A percentile compares a stretch with the other conserved stretches of the same genome.
phyloP scores from a whole-genome alignment of 306 rosid species.

The Castanea crenata region DNA sequence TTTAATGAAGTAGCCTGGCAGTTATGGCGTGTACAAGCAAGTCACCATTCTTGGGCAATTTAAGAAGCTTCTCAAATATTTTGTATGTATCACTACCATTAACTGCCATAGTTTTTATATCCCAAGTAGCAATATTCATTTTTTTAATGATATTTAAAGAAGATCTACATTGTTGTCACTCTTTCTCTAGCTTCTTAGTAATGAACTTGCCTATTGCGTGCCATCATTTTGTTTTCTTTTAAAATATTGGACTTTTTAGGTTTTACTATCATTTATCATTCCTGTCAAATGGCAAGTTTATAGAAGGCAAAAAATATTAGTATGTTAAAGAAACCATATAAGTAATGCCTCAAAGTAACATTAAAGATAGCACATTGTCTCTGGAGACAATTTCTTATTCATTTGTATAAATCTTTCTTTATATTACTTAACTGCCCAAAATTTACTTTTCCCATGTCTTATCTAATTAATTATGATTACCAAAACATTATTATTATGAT shows the following conservation, averaged over 20 bases:
- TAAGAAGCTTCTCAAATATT: neutral
- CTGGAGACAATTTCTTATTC: slow-evolving; percentile 34
- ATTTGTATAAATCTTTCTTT: slow-evolving; percentile 29
- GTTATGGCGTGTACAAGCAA: neutral
- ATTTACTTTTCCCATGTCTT: slow-evolving; percentile 35
- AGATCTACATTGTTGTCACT: slow-evolving; percentile 18
- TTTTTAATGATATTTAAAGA: slow-evolving; percentile 23
- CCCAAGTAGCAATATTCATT: slow-evolving; percentile 44
- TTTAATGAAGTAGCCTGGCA: neutral
- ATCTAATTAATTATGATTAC: slow-evolving; percentile 42
- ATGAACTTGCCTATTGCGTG: slow-evolving; percentile 7
- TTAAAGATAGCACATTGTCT: slow-evolving; percentile 31
- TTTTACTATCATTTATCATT: slow-evolving; percentile 40
- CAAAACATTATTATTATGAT: slow-evolving; percentile 27
- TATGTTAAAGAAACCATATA: slow-evolving; percentile 19
- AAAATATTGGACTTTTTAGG: slow-evolving; percentile 40
- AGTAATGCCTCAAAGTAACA: slow-evolving; percentile 40
- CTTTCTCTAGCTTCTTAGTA: slow-evolving; percentile 35
- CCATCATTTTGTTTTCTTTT: slow-evolving; percentile 35
- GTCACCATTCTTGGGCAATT: neutral
- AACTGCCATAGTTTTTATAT: slow-evolving; percentile 20
- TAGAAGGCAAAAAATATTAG: slow-evolving; percentile 20
- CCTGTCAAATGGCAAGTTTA: slow-evolving; percentile 28
- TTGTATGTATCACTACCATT: slow-evolving; percentile 15
- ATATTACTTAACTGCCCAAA: slow-evolving; percentile 20